phyloP scores from a whole-genome alignment of 352 stramenopile species.

The Phytophthora hybrid region DNA sequence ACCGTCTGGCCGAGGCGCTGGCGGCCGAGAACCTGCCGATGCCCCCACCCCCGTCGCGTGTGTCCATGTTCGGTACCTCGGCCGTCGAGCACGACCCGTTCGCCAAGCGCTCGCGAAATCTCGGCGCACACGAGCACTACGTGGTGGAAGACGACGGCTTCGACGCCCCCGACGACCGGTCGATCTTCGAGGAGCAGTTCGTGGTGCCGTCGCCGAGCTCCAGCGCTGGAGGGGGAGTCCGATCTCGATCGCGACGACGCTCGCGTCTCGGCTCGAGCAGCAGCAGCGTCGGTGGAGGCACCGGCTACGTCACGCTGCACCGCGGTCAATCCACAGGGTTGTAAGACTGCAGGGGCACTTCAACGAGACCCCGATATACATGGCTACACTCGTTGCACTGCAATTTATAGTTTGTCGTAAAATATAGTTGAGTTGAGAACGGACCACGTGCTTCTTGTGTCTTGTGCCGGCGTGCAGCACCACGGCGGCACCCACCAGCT shows the following conservation, averaged over 20 bases:
- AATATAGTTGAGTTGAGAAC: constrained; percentile 3
- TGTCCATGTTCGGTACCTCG: constrained; percentile 74
- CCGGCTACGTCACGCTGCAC: constrained; percentile 29
- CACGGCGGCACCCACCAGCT: too few relatives aligned
- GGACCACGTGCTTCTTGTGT: not conserved
- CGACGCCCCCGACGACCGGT: constrained; percentile 30
- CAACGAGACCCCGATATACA: constrained; percentile 1
- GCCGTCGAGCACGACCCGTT: constrained; percentile 66
- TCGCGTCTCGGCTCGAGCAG: constrained; percentile 32
- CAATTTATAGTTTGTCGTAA: not conserved
- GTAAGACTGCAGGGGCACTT: not conserved
- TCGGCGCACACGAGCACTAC: constrained; percentile 71
- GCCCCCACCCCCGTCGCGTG: constrained; percentile 59
- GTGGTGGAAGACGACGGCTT: constrained; percentile 57
- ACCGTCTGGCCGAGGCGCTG: constrained; percentile 49
- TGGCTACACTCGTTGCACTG: constrained; percentile 6
- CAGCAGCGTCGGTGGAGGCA: constrained; percentile 32
- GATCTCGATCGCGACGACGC: constrained; percentile 24
- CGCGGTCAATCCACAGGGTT: constrained; percentile 30
- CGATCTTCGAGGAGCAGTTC: constrained; percentile 42
- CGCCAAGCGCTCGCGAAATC: constrained; percentile 42
- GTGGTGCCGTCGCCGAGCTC: constrained; percentile 35
- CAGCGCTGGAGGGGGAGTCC: constrained; percentile 19
- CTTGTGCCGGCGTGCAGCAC: not conserved
- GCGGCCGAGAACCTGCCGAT: constrained; percentile 51